Conservation (phyloP, 1,284 basidiomycete species). For the Schizophyllum commune region DNA sequence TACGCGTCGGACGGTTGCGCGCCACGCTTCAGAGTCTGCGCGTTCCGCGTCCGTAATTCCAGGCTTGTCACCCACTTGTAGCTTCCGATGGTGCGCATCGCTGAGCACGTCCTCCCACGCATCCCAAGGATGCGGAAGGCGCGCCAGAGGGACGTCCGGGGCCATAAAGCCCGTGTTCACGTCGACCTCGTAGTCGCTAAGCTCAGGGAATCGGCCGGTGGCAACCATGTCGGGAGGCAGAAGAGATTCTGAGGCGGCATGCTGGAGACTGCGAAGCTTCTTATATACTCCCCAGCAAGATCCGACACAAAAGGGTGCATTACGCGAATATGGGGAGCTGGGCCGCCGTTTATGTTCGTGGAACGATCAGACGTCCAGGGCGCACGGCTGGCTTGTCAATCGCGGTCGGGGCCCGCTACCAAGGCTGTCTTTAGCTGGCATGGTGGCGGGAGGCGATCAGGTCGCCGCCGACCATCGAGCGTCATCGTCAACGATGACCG, state of each 20-base stretch:
- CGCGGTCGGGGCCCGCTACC: neutral
- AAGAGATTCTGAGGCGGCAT: neutral
- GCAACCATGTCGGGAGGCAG: neutral
- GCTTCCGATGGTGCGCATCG: constrained; percentile 37
- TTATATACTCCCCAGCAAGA: neutral
- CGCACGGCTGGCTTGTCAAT: neutral
- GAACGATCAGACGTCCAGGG: neutral
- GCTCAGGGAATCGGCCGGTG: neutral
- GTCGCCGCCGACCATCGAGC: neutral
- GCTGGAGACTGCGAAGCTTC: neutral
- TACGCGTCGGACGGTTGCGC: constrained; percentile 53
- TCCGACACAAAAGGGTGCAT: neutral
- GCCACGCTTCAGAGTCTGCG: constrained; percentile 55
- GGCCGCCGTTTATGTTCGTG: neutral
- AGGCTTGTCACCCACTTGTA: constrained; percentile 59
- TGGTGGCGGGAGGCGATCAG: neutral
- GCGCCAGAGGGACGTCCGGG: neutral
- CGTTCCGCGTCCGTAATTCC: constrained; percentile 40
- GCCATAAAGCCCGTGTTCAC: neutral
- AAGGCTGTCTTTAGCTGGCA: neutral
- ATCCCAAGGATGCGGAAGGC: neutral
- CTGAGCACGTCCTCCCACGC: constrained; percentile 67
- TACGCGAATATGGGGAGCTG: neutral
- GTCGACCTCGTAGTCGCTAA: neutral
- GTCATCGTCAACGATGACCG: neutral